phyloP scores from a whole-genome alignment of 2,329 filamentous ascomycete species.

The Apiospora malaysiana region DNA sequence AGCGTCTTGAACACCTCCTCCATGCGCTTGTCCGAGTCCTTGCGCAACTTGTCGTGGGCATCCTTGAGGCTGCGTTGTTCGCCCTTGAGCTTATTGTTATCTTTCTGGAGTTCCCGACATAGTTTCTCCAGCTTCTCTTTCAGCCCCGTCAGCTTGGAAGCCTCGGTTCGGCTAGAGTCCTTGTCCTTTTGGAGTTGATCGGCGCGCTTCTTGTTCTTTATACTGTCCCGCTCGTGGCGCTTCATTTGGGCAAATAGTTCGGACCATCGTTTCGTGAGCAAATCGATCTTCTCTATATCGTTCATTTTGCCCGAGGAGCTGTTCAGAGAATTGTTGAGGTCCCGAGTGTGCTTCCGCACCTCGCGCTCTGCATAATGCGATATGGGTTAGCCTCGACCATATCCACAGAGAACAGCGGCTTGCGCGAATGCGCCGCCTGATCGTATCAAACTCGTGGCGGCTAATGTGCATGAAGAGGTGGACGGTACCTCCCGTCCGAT shows the following conservation, averaged over 20 bases:
- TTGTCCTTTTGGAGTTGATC: slow-evolving; percentile 97
- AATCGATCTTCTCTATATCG: slow-evolving; percentile 88
- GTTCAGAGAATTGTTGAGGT: slow-evolving; percentile 74
- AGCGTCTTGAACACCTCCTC: slow-evolving; percentile 82
- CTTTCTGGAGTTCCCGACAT: slow-evolving; percentile 90
- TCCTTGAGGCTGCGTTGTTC: slow-evolving; percentile 94
- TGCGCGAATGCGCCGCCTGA: slow-evolving; percentile 12
- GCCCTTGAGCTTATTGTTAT: slow-evolving; percentile 98
- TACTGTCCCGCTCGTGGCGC: slow-evolving; percentile 88
- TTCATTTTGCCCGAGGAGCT: slow-evolving; percentile 91
- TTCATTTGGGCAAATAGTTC: slow-evolving; percentile 96
- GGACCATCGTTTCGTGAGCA: slow-evolving; percentile 87
- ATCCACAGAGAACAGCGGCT: neutral
- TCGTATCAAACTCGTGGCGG: neutral
- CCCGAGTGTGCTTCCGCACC: slow-evolving; percentile 59
- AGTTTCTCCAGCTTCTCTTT: slow-evolving; percentile 98
- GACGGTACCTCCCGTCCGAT: neutral
- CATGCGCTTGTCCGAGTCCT: slow-evolving; percentile 84
- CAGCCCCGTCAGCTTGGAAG: slow-evolving; percentile 87
- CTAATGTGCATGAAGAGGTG: neutral
- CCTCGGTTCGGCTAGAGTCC: slow-evolving; percentile 84
- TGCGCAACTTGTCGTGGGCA: slow-evolving; percentile 80
- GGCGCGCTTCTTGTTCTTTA: slow-evolving; percentile 93
- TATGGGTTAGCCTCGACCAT: neutral
- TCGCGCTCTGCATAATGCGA: slow-evolving; percentile 28